A percentile compares a stretch with the other conserved stretches of the same genome.
Evolutionary conservation across 179 eudicot species (phyloP).

Genomic region (Silene noctiflora): DNA sequence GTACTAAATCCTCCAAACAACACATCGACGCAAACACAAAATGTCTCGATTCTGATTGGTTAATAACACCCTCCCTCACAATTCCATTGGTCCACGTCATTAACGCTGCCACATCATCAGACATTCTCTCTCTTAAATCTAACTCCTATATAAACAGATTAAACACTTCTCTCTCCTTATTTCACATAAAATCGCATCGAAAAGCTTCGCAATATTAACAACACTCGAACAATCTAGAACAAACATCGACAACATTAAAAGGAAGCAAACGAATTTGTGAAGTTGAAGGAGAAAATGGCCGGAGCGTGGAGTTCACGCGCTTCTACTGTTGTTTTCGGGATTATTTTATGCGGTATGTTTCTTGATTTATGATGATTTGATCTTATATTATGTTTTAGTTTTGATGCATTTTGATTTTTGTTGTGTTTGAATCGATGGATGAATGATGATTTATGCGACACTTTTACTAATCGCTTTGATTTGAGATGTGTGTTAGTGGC

Average conservation of each 20-base stretch:
- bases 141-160: neutral
- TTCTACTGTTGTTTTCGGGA: constrained; percentile 29
- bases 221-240: neutral
- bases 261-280: neutral
- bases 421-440: neutral
- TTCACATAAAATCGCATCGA: neutral
- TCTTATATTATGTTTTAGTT: neutral
- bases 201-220: neutral
- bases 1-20: neutral
- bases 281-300: constrained; percentile 11
- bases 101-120: constrained; percentile 22
- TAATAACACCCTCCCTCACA: neutral
- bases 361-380: neutral
- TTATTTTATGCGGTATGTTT: constrained; percentile 38
- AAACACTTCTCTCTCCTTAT: neutral
- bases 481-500: neutral
- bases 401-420: neutral
- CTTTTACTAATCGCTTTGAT: too few species aligned
- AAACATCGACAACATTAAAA: neutral
- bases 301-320: constrained; percentile 37
- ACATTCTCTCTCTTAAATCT: neutral
- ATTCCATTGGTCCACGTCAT: constrained; percentile 37
- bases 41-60: constrained; percentile 21
- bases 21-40: neutral
- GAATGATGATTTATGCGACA: neutral